Evolutionary conservation across 305 asterid species (phyloP), one percentile per base, ranked within the genome.

Genomic region (Fraxinus sp.): DNA sequence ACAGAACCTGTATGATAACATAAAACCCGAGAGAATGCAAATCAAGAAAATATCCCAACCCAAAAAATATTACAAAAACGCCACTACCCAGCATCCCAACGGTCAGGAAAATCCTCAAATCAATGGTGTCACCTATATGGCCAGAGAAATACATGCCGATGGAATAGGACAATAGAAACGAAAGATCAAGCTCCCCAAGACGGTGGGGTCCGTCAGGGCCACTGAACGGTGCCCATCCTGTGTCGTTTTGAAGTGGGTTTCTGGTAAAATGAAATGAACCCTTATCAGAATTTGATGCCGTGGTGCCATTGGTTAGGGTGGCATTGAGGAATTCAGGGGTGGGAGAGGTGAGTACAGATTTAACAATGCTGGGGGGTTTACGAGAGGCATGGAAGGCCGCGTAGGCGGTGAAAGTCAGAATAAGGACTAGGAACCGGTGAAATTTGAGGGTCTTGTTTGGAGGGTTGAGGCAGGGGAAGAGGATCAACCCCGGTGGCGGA

Each of bases 291-390:
- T 26, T 82, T 30, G 82, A 64, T 77, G 28, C 66, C 26, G 75
- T 55, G 22, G 86, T 74, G 80, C 77, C 84, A 20, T 85, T 81
- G 35, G 5, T 8, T 1, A 75, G 3, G 8, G 86, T 71, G 59
- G 84, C 68, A 79, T 85, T 85, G 5, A 77, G 84, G 86, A 92
- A 79, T 83, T 92, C 91, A 20, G 93, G 92, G 14, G 84, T 88
- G 41, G 92, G 90, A 74, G 90, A 18, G 26, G 98, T 94, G 76
- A 95, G 93, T 30, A 92, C 78, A 52, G 98, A 93, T 89, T 95
- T 95, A 78, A 95, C 99, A 62, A 95, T 95, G 88, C 99, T 95
- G 49, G 98, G 99, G 78, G 99, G 99, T 83, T 95, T 95, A 18
- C 99, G 95, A 83, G 99, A 94, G 52, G 98, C 95, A 26, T 95